A percentile compares a stretch with the other conserved stretches of the same genome.
These are phyloP conservation scores for Neonectria ditissima DNA, from an alignment of 2,329 filamentous ascomycete genomes.

Conservation along the genomic window DNA sequence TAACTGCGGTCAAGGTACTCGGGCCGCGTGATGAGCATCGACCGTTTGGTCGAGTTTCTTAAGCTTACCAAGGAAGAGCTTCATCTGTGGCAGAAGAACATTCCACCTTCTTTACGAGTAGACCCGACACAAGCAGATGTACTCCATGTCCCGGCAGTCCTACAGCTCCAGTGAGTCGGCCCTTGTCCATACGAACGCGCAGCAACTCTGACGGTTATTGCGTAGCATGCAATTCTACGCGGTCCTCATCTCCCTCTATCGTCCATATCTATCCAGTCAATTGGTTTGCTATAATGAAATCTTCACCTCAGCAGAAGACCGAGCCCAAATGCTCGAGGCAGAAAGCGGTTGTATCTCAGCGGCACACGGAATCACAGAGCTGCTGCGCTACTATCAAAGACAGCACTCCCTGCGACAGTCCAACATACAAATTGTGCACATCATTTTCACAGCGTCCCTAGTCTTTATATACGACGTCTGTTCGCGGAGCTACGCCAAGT, in stretches of 20 bases:
- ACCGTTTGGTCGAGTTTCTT: conserved; percentile 11
- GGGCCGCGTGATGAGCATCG: conserved; percentile 1
- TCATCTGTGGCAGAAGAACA: conserved; percentile 7
- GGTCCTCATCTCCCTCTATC: conserved; percentile 32
- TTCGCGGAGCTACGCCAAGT: conserved; percentile 17
- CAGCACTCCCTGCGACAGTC: conserved; percentile 33
- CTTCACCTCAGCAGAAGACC: conserved; percentile 1
- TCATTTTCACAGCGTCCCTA: conserved; percentile 37
- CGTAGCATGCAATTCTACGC: conserved; percentile 39
- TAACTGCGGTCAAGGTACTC: conserved; percentile 12
- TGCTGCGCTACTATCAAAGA: conserved; percentile 31
- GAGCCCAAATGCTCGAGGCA: not conserved
- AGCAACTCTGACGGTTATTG: not conserved
- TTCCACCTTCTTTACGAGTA: not conserved
- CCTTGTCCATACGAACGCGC: not conserved
- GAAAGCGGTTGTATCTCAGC: conserved; percentile 29
- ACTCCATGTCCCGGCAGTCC: conserved; percentile 26
- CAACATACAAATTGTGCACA: conserved; percentile 39
- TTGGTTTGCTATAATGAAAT: conserved; percentile 23
- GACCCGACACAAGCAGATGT: not conserved
- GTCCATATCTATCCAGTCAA: conserved; percentile 29
- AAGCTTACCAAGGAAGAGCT: conserved; percentile 9
- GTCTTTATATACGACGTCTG: conserved; percentile 37
- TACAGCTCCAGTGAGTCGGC: conserved; percentile 38
- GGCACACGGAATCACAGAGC: conserved; percentile 32